Evolutionary conservation across 2,329 filamentous ascomycete genomes (phyloP).

Genomic region (Aureobasidium namibiae): DNA sequence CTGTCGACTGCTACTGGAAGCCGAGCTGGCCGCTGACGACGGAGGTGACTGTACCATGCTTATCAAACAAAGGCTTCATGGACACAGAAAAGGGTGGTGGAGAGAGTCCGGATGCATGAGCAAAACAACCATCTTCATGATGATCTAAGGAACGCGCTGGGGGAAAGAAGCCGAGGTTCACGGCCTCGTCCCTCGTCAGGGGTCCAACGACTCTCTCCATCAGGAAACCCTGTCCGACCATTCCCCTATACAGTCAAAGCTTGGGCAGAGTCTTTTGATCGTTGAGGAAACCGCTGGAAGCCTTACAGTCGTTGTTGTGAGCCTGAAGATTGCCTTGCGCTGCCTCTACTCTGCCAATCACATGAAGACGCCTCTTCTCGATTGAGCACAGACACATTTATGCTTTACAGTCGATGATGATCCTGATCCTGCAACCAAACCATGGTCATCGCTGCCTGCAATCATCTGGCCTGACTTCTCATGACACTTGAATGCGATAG

Average conservation of each 20-base stretch:
- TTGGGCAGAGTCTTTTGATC: neutral
- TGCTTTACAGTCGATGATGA: constrained; percentile 2
- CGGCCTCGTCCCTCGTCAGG: neutral
- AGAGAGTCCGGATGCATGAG: neutral
- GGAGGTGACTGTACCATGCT: constrained; percentile 4
- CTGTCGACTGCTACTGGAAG: constrained; percentile 5
- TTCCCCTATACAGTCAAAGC: neutral
- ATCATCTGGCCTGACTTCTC: too few relatives aligned
- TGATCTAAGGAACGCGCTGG: neutral
- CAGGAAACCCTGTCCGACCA: neutral
- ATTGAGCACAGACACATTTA: neutral
- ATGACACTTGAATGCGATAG: neutral
- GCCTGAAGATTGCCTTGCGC: neutral
- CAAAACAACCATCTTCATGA: neutral
- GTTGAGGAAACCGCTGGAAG: neutral
- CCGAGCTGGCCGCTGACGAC: constrained; percentile 1
- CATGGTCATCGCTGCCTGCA: neutral
- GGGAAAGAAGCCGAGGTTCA: constrained; percentile 1
- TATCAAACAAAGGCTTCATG: neutral
- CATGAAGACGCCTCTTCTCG: neutral
- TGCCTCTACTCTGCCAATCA: neutral
- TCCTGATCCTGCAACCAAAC: neutral
- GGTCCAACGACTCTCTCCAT: neutral
- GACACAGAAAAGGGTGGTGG: neutral
- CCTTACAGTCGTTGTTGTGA: neutral